Conservation (phyloP, 2,329 filamentous ascomycete genomes). For the Beauveria sp. region DNA sequence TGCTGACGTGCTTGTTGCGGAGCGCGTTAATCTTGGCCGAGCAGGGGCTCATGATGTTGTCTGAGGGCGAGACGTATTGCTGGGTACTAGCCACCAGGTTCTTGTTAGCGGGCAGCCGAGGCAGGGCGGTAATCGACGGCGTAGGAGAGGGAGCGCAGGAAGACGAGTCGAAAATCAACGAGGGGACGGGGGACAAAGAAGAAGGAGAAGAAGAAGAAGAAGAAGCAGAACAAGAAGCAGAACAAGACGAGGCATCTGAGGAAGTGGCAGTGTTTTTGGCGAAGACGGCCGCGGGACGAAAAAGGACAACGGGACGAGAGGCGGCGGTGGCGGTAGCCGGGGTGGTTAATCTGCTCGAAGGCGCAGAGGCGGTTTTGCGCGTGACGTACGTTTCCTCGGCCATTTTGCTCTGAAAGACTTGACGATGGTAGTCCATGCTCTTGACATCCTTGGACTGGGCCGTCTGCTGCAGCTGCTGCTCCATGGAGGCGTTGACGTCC, state of each 20-base stretch:
- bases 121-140: constrained; percentile 5
- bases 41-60: constrained; percentile 82
- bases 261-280: constrained; percentile 2
- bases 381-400: constrained; percentile 55
- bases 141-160: constrained; percentile 10
- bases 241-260: constrained; percentile 11
- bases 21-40: constrained; percentile 74
- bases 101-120: constrained; percentile 12
- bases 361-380: neutral
- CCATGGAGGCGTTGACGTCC: constrained; percentile 54
- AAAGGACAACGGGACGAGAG: neutral
- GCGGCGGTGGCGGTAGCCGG: neutral
- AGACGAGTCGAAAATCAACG: constrained; percentile 7
- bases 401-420: constrained; percentile 66
- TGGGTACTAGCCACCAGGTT: constrained; percentile 26
- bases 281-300: neutral
- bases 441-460: constrained; percentile 42
- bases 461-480: constrained; percentile 20
- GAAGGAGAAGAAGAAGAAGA: neutral
- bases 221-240: neutral
- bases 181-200: neutral
- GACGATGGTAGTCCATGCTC: constrained; percentile 71
- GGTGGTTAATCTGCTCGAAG: neutral
- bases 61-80: constrained; percentile 74
- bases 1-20: constrained; percentile 71